phyloP scores from a whole-genome alignment of 1,284 basidiomycete species.

The Ceratobasidium sp. region DNA sequence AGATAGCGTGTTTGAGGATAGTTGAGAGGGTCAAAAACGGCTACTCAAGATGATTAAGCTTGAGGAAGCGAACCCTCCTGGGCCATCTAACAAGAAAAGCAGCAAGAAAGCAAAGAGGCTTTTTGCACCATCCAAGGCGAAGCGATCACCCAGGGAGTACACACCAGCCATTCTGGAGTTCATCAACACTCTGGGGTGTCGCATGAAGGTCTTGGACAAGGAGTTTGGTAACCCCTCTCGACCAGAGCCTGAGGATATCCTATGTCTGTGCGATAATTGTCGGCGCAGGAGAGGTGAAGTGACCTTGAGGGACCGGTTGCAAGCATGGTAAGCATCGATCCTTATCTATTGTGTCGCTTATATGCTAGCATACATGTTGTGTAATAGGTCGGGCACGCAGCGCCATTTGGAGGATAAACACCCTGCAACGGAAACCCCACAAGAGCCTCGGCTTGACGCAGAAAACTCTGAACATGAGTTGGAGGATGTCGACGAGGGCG shows the following conservation, averaged over 20 bases:
- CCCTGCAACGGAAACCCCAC: no score
- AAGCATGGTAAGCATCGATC: background rate
- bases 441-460: no score
- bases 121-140: background rate
- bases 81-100: background rate
- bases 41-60: background rate
- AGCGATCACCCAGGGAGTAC: background rate
- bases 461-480: no score
- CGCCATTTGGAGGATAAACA: no score
- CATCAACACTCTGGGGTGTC: constrained; percentile 4
- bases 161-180: background rate
- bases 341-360: background rate
- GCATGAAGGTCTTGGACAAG: background rate
- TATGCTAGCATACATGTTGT: no score
- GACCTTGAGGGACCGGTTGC: background rate
- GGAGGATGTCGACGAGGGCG: no score
- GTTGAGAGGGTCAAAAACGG: background rate
- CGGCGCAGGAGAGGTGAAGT: background rate
- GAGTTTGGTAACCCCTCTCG: background rate
- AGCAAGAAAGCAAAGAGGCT: no score
- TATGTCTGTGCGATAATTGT: background rate
- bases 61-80: background rate
- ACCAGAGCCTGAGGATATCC: background rate
- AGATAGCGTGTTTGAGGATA: constrained; percentile 9
- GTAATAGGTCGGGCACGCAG: no score